Evolutionary conservation across 805 yeast genomes (phyloP).

Genomic region (Pachysolen tannophilus): DNA sequence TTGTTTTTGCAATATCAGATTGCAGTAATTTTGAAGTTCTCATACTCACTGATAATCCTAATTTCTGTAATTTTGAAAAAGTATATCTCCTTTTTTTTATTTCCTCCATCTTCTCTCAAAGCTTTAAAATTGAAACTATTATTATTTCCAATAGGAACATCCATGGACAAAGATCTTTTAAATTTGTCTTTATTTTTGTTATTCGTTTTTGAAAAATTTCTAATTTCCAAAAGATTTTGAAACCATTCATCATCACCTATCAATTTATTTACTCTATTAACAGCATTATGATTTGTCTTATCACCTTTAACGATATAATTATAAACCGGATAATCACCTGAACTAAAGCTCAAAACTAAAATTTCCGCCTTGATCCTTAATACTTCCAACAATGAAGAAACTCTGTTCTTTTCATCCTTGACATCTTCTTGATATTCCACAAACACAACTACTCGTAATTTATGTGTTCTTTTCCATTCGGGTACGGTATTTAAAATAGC

Average conservation of each 20-base stretch:
- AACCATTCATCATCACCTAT: slow-evolving; percentile 80
- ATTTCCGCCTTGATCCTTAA: slow-evolving; percentile 79
- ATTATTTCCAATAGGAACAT: too few relatives aligned
- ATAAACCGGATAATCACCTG: slow-evolving; percentile 50
- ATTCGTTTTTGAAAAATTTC: too few relatives aligned
- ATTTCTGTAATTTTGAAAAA: slow-evolving; percentile 59
- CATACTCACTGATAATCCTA: slow-evolving; percentile 77
- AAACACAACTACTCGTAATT: slow-evolving; percentile 76
- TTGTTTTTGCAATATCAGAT: slow-evolving; percentile 19
- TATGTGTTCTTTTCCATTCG: slow-evolving; percentile 77
- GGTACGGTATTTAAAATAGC: slow-evolving; percentile 91
- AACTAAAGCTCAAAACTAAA: slow-evolving; percentile 62
- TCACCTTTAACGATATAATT: slow-evolving; percentile 72
- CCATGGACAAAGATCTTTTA: slow-evolving; percentile 1
- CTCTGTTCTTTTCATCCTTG: slow-evolving; percentile 57
- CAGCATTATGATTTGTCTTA: slow-evolving; percentile 22
- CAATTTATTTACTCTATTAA: slow-evolving; percentile 38
- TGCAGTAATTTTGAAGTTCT: slow-evolving; percentile 46
- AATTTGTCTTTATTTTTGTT: slow-evolving; percentile 16
- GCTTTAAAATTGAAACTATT: slow-evolving; percentile 16
- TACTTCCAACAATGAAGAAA: slow-evolving; percentile 57
- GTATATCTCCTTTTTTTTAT: slow-evolving; percentile 34
- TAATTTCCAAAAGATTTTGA: slow-evolving; percentile 55
- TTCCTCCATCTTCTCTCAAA: slow-evolving; percentile 20
- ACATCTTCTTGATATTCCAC: slow-evolving; percentile 73